These are phyloP conservation scores for Plasmodium blacklocki DNA, from an alignment of 169 alveolate genomes.

Conservation along the genomic window DNA sequence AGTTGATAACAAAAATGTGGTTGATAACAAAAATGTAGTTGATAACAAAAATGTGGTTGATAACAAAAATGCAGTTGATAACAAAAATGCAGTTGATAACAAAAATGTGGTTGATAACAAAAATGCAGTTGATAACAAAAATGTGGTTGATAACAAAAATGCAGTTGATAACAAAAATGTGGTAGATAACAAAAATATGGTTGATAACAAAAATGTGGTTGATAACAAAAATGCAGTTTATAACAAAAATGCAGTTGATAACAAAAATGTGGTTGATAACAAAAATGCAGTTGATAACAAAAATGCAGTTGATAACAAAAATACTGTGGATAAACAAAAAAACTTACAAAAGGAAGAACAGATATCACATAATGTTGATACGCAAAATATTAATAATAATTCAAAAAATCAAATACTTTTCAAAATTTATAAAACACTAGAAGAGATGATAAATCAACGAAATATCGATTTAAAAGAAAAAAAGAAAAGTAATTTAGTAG, in stretches of 20 bases:
- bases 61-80: neutral
- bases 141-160: neutral
- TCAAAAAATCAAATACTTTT: neutral
- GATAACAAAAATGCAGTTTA: neutral
- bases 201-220: no score
- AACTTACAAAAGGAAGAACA: neutral
- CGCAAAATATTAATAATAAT: neutral
- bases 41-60: no score
- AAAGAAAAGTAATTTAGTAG: neutral
- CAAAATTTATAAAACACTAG: constrained; percentile 19
- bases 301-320: neutral
- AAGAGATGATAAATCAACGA: constrained; percentile 5
- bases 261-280: neutral
- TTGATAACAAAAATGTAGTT: no score
- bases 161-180: neutral
- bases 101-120: no score
- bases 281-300: neutral
- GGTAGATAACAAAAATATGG: neutral
- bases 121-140: neutral
- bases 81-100: no score
- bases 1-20: neutral
- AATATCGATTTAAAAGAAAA: neutral
- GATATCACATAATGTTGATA: neutral
- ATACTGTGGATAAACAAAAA: neutral
- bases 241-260: no score